Base-by-base conservation (phyloP, 805 yeast genomes). In the Isabelozyma heimii region DNA sequence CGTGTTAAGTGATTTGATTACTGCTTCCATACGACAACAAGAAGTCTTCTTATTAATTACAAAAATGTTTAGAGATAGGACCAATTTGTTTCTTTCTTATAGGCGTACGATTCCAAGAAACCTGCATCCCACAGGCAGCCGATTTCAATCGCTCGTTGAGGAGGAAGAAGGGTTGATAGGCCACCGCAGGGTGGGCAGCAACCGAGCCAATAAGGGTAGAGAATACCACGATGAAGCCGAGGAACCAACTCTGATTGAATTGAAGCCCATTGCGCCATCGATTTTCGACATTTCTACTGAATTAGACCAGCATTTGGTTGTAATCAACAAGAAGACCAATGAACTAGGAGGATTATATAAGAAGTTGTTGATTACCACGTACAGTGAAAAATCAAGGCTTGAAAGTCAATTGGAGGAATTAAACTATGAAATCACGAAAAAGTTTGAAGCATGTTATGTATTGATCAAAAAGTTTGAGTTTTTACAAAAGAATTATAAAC, bases 51-150 rank as follows among this genome's bases (percentile, higher is more conserved):
- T 5, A 20, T 5, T 20, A 20, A 20, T 6, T 5, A 5, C 24
- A 20, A 20, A 30, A 13, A 90, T 92, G 97, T 89, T 87, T 61
- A 79, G 98, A 65, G 98, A 94, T 69, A 77, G 97, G 65, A 94
- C 99, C n/a, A 92, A 91, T 62, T 77, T 92, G 54, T 92, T 78
- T 66, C 73, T 91, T 17, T 90, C 97, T 42, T 92, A 88, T 63
- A 82, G 99, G 53, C 82, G 94, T 51, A 91, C 98, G 9, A 86
- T 85, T 49, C 95, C 96, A 0, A 91, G 91, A 24, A 52, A 49
- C n/a, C 56, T 51, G 47, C 52, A 49, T 39, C 52, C 9, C 50
- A 51, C 47, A 57, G 48, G 61, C 42, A 51, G 59, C 16, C 61
- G 70, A 17, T 75, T 77, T 49, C 73, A 73, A 35, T 58, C 60